These are phyloP conservation scores for Niebla homalea DNA, from an alignment of 495 filamentous ascomycete species.

Conservation along the genomic window DNA sequence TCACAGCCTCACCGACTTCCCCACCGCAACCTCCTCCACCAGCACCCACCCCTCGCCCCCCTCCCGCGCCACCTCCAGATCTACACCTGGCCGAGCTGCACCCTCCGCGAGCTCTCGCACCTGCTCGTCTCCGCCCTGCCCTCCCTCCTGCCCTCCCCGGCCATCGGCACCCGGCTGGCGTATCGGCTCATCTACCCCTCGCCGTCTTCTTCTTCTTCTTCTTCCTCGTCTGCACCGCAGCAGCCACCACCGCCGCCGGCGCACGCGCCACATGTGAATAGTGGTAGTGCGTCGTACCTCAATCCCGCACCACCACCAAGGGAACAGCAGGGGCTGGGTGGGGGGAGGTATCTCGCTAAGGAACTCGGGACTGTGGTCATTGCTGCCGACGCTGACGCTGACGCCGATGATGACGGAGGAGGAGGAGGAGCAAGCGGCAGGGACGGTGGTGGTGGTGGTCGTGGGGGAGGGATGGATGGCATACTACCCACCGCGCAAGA, in stretches of 20 bases:
- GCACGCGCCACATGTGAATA: conserved; percentile 7
- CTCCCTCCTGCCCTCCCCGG: conserved; percentile 54
- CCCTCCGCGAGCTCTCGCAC: conserved; percentile 67
- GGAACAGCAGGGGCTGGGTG: conserved; percentile 20
- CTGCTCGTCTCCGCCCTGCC: conserved; percentile 58
- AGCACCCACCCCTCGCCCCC: conserved; percentile 20
- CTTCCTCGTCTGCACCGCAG: conserved; percentile 27
- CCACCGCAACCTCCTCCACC: conserved; percentile 24
- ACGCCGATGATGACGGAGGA: conserved; percentile 8
- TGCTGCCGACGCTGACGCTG: too few relatives aligned
- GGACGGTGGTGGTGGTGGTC: conserved; percentile 20
- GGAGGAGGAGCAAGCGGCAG: conserved; percentile 12
- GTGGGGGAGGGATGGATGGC: conserved; percentile 27
- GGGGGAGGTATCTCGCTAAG: conserved; percentile 53
- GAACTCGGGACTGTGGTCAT: conserved; percentile 76
- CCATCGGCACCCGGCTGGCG: conserved; percentile 66
- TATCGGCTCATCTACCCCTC: conserved; percentile 76
- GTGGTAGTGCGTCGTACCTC: too few relatives aligned
- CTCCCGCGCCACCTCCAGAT: conserved; percentile 63
- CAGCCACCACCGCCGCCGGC: conserved; percentile 38
- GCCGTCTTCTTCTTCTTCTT: neutral
- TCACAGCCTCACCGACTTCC: conserved; percentile 53
- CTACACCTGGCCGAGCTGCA: conserved; percentile 80
- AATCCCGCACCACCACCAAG: too few relatives aligned
- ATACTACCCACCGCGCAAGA: conserved; percentile 9